Percentiles rank a stretch among this genome's conserved stretches.
These are phyloP conservation scores for Colletotrichum euphorbiae DNA, from an alignment of 2,329 filamentous ascomycete species.

Conservation along the genomic window DNA sequence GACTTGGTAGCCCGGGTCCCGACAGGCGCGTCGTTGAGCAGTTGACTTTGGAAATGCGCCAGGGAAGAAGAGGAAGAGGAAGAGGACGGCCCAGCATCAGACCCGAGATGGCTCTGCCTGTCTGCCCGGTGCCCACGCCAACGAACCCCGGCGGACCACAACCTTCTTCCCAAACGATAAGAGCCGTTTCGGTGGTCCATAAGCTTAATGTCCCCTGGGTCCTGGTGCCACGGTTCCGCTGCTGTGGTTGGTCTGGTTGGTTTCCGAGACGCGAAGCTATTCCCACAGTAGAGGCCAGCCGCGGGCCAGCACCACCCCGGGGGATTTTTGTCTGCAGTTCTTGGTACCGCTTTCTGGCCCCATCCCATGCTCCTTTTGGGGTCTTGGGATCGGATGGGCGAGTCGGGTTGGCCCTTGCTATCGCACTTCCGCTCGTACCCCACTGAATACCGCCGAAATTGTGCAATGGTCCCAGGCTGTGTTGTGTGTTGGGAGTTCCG, in stretches of 20 bases:
- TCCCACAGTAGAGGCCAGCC: slow-evolving; percentile 15
- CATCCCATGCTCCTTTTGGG: slow-evolving; percentile 28
- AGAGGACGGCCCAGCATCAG: not conserved
- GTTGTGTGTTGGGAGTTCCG: not conserved
- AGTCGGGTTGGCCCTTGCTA: slow-evolving; percentile 26
- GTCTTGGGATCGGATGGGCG: slow-evolving; percentile 31
- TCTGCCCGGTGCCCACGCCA: slow-evolving; percentile 9
- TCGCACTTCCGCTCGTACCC: slow-evolving; percentile 3
- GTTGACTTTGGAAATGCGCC: not conserved
- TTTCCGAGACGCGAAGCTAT: slow-evolving; percentile 14
- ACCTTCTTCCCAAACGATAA: slow-evolving; percentile 38
- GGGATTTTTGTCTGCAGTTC: slow-evolving; percentile 40
- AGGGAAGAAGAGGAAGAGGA: not conserved
- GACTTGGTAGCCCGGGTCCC: too few relatives aligned
- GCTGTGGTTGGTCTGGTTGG: slow-evolving; percentile 18
- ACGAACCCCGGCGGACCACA: too few relatives aligned
- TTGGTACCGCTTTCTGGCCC: slow-evolving; percentile 35
- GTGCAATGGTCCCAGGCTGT: slow-evolving; percentile 16
- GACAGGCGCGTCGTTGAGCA: not conserved
- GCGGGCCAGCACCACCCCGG: slow-evolving; percentile 23
- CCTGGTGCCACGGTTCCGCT: not conserved
- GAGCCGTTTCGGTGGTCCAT: slow-evolving; percentile 34
- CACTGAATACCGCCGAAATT: slow-evolving; percentile 37
- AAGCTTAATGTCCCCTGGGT: slow-evolving; percentile 33
- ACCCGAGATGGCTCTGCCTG: not conserved